Conservation (phyloP, 176 grass and related monocot species). For the Tuctoria greenei region DNA sequence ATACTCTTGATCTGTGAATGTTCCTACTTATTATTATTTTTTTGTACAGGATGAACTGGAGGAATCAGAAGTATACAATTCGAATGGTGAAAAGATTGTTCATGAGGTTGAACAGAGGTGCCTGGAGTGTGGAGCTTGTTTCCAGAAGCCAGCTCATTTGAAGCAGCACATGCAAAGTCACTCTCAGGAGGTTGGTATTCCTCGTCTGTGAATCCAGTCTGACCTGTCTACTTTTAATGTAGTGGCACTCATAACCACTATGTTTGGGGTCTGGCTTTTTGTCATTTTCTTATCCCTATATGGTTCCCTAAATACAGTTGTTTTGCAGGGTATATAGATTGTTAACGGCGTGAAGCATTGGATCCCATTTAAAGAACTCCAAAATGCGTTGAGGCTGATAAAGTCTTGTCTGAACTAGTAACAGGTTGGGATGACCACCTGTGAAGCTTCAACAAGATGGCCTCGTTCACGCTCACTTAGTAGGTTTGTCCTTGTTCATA, state of each 20-base stretch:
- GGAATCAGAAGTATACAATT: slow-evolving; percentile 37
- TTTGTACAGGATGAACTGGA: slow-evolving; percentile 46
- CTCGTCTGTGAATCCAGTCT: not conserved
- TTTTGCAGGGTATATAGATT: slow-evolving; percentile 68
- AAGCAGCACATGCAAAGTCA: slow-evolving; percentile 79
- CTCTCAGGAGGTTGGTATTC: slow-evolving; percentile 52
- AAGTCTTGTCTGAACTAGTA: slow-evolving; percentile 79
- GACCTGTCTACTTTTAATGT: not conserved
- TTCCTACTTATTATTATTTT: not conserved
- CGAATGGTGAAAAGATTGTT: slow-evolving; percentile 40
- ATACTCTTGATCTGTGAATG: too few species aligned
- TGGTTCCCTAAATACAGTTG: slow-evolving; percentile 30
- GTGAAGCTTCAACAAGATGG: slow-evolving; percentile 82
- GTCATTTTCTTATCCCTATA: not conserved
- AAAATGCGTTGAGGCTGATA: slow-evolving; percentile 63
- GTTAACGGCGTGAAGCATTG: slow-evolving; percentile 70
- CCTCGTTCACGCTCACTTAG: slow-evolving; percentile 58
- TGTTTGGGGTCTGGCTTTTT: not conserved
- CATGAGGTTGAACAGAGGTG: slow-evolving; percentile 31
- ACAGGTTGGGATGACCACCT: slow-evolving; percentile 74
- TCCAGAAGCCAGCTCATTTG: slow-evolving; percentile 68
- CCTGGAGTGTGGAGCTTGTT: slow-evolving; percentile 53
- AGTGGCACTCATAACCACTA: not conserved
- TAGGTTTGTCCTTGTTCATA: slow-evolving; percentile 49
- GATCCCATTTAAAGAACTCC: slow-evolving; percentile 83